phyloP scores from a whole-genome alignment of 305 asterid species.

The Fraxinus platypoda region DNA sequence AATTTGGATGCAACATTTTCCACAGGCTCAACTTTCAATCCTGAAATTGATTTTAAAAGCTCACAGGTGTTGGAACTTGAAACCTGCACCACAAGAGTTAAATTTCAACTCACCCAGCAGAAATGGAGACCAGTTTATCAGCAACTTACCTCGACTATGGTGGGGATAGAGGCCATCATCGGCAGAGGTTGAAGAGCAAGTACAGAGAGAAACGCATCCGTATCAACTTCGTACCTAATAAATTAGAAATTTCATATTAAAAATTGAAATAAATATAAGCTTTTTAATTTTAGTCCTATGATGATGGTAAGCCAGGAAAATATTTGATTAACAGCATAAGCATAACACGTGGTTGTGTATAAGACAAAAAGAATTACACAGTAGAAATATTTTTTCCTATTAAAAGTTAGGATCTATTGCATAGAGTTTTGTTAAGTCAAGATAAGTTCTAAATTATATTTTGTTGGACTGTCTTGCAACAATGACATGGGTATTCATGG shows the following conservation, averaged over 20 bases:
- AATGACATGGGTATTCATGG: neutral
- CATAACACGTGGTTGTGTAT: neutral
- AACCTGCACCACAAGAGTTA: constrained; percentile 54
- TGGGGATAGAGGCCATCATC: constrained; percentile 73
- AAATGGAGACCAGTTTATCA: constrained; percentile 4
- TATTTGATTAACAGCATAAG: neutral
- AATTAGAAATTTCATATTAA: constrained; percentile 16
- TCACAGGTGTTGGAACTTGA: constrained; percentile 85
- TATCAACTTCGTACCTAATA: constrained; percentile 83
- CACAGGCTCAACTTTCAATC: constrained; percentile 89
- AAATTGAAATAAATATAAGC: constrained; percentile 11
- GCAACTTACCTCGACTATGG: constrained; percentile 80
- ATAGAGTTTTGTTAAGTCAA: neutral
- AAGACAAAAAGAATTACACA: neutral
- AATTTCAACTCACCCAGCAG: constrained; percentile 7
- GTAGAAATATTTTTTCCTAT: neutral
- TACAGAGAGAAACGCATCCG: constrained; percentile 94
- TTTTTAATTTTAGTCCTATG: neutral
- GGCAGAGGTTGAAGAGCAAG: constrained; percentile 95
- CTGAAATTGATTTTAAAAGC: constrained; percentile 82
- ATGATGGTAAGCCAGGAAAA: neutral
- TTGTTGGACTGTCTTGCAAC: neutral
- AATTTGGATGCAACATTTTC: constrained; percentile 87
- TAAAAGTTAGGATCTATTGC: neutral
- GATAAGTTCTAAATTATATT: neutral